Base-by-base conservation (phyloP, 441 rosid species). In the Hypseocharis bilobata region DNA sequence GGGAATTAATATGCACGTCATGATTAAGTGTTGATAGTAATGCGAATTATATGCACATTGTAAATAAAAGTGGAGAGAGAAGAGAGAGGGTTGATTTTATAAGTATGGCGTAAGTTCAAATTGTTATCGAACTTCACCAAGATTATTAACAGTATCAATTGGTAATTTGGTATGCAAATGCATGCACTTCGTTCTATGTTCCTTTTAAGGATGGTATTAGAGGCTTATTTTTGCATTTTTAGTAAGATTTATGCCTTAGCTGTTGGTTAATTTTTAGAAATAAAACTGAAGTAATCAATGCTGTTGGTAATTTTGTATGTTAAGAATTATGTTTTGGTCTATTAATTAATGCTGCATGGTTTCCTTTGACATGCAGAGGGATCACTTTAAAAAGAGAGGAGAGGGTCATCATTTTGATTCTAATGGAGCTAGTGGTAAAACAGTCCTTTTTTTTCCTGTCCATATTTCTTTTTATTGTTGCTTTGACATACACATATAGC, bases 351-450 rank as follows among this genome's bases (percentile, higher is more conserved):
- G 60, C 54, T 74, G 68, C 29, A 68, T 42, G 57, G 22, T 71
- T 54, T 56, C 54, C 54, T 54, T 73, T 13, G 44, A 40, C 42
- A 38, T 73, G 78, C 91, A 94, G 99, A 85, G 87, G 80, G 90
- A 89, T 66, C 80, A 79, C 75, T 78, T 79, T 61, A 91, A 76
- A 84, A 94, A 73, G 91, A 86, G 92, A 82, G 45, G 66, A 59
- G 98, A 87, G 77, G 70, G 69, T 78, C 88, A 81, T 77, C 91
- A 83, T 77, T 87, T 85, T 73, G 97, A 89, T 65, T 86, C 83
- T 68, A 89, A 85, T 77, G 95, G 96, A 76, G 81, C 80, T 52
- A 78, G 78, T 78, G 92, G 86, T 88, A 80, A 71, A 62, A 38
- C 71, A n/a, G n/a, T n/a, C n/a, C n/a, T n/a, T 55, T 32, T 36